Evolutionary conservation across 2,329 filamentous ascomycete species (phyloP).

Genomic region (Fusarium verticillioides): DNA sequence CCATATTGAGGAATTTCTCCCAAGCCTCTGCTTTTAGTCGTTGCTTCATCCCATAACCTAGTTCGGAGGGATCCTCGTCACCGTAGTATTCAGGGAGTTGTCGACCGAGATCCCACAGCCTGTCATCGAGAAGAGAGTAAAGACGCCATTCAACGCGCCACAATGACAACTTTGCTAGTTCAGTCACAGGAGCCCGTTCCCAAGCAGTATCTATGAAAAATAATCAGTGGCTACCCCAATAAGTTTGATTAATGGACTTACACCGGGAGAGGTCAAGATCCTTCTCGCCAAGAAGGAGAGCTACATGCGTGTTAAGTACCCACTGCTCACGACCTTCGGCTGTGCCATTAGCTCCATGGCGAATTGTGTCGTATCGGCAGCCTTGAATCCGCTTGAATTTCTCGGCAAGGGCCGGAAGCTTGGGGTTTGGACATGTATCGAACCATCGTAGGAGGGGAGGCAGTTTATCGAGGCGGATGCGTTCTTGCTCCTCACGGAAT

Average conservation of each 20-base stretch:
- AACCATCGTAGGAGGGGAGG: slow-evolving; percentile 72
- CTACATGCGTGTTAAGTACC: slow-evolving; percentile 73
- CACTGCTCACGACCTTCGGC: slow-evolving; percentile 71
- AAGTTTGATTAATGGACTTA: slow-evolving; percentile 54
- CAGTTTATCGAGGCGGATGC: slow-evolving; percentile 64
- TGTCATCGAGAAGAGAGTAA: slow-evolving; percentile 64
- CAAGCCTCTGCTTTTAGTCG: slow-evolving; percentile 61
- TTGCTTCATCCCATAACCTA: slow-evolving; percentile 58
- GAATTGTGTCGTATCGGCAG: slow-evolving; percentile 72
- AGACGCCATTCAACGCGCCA: slow-evolving; percentile 68
- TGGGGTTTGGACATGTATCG: slow-evolving; percentile 63
- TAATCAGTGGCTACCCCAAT: slow-evolving; percentile 4
- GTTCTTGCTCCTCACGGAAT: slow-evolving; percentile 65
- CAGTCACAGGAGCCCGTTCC: slow-evolving; percentile 65
- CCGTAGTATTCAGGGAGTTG: slow-evolving; percentile 65
- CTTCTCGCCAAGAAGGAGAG: slow-evolving; percentile 72
- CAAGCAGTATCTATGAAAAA: slow-evolving; percentile 65
- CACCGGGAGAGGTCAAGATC: slow-evolving; percentile 69
- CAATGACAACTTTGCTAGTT: slow-evolving; percentile 66
- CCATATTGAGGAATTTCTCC: slow-evolving; percentile 65
- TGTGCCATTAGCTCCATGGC: slow-evolving; percentile 62
- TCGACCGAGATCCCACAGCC: slow-evolving; percentile 63
- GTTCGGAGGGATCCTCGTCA: slow-evolving; percentile 54
- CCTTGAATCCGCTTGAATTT: slow-evolving; percentile 68
- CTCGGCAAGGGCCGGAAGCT: slow-evolving; percentile 60